Conservation (phyloP, 2,329 filamentous ascomycete genomes). For the Penicillium crustosum region DNA sequence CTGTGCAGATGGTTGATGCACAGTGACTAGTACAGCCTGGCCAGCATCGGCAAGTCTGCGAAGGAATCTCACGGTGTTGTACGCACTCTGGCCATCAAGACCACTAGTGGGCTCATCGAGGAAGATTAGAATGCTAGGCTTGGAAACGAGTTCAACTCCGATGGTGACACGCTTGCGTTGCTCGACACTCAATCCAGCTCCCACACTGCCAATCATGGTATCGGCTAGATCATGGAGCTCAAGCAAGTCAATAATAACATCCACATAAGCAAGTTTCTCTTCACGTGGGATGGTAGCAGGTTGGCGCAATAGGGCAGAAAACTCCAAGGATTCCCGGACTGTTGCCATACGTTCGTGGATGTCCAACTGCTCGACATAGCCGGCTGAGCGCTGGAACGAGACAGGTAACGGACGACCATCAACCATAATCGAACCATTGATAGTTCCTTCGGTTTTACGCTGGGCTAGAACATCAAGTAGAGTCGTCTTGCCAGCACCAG, state of each 20-base stretch:
- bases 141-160: conserved; percentile 68
- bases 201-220: conserved; percentile 55
- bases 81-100: conserved; percentile 66
- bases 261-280: conserved; percentile 65
- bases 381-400: conserved; percentile 66
- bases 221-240: conserved; percentile 65
- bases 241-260: conserved; percentile 63
- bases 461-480: conserved; percentile 73
- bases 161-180: conserved; percentile 70
- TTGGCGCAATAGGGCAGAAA: conserved; percentile 64
- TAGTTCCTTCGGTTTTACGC: conserved; percentile 63
- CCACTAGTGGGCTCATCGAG: conserved; percentile 70
- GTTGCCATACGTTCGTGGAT: conserved; percentile 66
- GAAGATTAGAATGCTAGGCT: conserved; percentile 66
- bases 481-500: conserved; percentile 73
- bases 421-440: conserved; percentile 64
- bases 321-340: conserved; percentile 64
- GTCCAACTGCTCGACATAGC: conserved; percentile 69
- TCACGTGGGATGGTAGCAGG: conserved; percentile 50
- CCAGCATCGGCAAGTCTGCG: conserved; percentile 64
- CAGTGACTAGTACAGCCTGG: conserved; percentile 69
- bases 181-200: conserved; percentile 57
- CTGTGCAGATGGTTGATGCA: conserved; percentile 67
- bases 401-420: conserved; percentile 60
- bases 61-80: conserved; percentile 64